Conservation (phyloP, 306 rosid species). For the Styphnolobium japonicum region DNA sequence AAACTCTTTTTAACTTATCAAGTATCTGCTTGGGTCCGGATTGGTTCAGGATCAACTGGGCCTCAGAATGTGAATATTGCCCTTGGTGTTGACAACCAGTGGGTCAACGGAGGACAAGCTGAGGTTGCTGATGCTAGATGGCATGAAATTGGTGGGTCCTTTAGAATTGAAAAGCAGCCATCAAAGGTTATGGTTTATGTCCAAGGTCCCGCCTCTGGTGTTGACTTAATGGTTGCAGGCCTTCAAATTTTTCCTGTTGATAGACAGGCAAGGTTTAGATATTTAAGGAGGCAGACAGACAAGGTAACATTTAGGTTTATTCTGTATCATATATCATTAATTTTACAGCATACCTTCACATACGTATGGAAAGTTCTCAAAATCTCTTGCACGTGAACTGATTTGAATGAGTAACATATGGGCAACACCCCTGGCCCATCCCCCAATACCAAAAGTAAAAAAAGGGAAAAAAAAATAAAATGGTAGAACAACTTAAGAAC, state of each 20-base stretch:
- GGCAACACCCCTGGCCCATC: background rate
- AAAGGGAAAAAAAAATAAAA: background rate
- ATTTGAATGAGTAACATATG: background rate
- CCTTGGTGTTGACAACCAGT: constrained; percentile 74
- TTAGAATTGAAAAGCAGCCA: constrained; percentile 88
- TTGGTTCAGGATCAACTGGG: constrained; percentile 62
- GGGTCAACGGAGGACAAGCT: constrained; percentile 91
- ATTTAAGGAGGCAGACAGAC: constrained; percentile 67
- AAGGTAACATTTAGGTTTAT: constrained; percentile 47
- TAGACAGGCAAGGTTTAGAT: constrained; percentile 67
- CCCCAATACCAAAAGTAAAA: background rate
- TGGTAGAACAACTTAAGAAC: background rate
- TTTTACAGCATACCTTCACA: background rate
- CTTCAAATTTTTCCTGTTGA: constrained; percentile 91
- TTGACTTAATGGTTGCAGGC: constrained; percentile 87
- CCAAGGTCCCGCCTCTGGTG: constrained; percentile 85
- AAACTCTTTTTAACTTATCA: constrained; percentile 79
- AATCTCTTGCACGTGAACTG: background rate
- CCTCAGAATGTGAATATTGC: constrained; percentile 75
- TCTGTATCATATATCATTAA: background rate
- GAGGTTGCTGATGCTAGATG: constrained; percentile 59
- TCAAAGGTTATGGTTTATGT: constrained; percentile 78
- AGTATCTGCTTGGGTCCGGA: constrained; percentile 89
- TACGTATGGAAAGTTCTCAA: background rate
- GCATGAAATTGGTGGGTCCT: constrained; percentile 95